A percentile compares a stretch with the other conserved stretches of the same genome.
These are phyloP conservation scores for Mycocalia duriaeana DNA, from an alignment of 1,284 basidiomycete species.

Conservation along the genomic window DNA sequence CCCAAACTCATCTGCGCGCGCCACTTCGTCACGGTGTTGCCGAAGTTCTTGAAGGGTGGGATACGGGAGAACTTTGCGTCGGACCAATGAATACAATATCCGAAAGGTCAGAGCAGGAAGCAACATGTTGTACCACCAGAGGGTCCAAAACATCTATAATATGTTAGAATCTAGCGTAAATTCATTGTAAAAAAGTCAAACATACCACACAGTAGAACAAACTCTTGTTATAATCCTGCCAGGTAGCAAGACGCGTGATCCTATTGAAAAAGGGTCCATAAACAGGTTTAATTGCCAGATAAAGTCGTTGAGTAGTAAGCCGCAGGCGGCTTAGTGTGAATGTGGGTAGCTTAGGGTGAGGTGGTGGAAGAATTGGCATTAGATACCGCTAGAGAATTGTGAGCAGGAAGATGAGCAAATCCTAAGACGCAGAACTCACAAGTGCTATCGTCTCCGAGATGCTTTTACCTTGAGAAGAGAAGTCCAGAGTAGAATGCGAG, in stretches of 20 bases:
- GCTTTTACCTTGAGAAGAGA: slow-evolving; percentile 9
- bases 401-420: background rate
- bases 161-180: slow-evolving; percentile 7
- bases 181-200: slow-evolving; percentile 9
- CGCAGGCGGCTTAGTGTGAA: slow-evolving; percentile 53
- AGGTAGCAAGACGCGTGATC: slow-evolving; percentile 44
- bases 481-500: no score
- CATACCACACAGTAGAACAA: slow-evolving; percentile 47
- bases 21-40: slow-evolving; percentile 42
- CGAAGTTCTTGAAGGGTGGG: slow-evolving; percentile 51
- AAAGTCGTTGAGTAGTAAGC: slow-evolving; percentile 49
- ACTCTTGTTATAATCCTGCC: slow-evolving; percentile 47
- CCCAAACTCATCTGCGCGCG: slow-evolving; percentile 47
- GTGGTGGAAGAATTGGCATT: slow-evolving; percentile 40
- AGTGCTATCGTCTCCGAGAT: slow-evolving; percentile 37
- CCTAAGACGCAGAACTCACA: slow-evolving; percentile 28
- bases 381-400: slow-evolving; percentile 34
- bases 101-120: slow-evolving; percentile 45
- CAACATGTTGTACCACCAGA: slow-evolving; percentile 59
- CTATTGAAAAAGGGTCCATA: slow-evolving; percentile 42
- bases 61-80: slow-evolving; percentile 46
- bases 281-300: slow-evolving; percentile 44
- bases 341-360: slow-evolving; percentile 29
- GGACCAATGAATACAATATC: slow-evolving; percentile 43
- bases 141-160: slow-evolving; percentile 51